phyloP scores from a whole-genome alignment of 257 asterid species.

The Galeopsis tetrahit region DNA sequence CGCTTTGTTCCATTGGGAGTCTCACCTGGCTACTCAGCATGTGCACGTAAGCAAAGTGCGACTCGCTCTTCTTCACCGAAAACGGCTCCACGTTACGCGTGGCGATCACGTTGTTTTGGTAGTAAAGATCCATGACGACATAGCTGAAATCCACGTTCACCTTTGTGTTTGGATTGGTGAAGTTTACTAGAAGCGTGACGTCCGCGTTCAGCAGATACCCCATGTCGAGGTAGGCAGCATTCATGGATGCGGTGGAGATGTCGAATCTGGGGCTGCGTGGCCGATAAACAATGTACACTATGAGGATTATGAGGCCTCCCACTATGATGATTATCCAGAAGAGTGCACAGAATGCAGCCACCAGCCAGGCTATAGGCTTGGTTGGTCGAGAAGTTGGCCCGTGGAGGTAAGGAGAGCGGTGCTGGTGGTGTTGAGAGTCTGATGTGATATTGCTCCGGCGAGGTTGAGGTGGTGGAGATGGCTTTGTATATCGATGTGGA shows the following conservation, averaged over 20 bases:
- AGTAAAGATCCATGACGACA: slow-evolving; percentile 66
- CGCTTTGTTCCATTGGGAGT: slow-evolving; percentile 51
- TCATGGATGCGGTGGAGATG: slow-evolving; percentile 65
- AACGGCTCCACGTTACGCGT: slow-evolving; percentile 68
- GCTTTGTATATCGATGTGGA: slow-evolving; percentile 10
- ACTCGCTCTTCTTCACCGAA: slow-evolving; percentile 50
- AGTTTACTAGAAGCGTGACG: slow-evolving; percentile 73
- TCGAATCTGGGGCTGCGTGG: slow-evolving; percentile 83
- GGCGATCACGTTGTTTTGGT: slow-evolving; percentile 50
- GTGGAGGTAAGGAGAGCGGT: slow-evolving; percentile 33
- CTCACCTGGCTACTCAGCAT: slow-evolving; percentile 77
- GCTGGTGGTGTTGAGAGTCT: not conserved
- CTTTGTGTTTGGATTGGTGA: slow-evolving; percentile 87
- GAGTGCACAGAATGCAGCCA: slow-evolving; percentile 74
- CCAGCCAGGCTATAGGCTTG: slow-evolving; percentile 72
- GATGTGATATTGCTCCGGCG: not conserved
- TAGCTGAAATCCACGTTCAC: slow-evolving; percentile 72
- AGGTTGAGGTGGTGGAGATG: slow-evolving; percentile 25
- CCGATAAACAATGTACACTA: slow-evolving; percentile 71
- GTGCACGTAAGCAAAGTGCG: slow-evolving; percentile 63
- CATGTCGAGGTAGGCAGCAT: slow-evolving; percentile 96
- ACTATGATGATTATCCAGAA: slow-evolving; percentile 84
- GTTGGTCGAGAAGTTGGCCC: slow-evolving; percentile 43
- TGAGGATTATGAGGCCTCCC: slow-evolving; percentile 70
- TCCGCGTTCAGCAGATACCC: slow-evolving; percentile 85